These are phyloP conservation scores for Passalora sequoiae DNA, from an alignment of 2,329 filamentous ascomycete genomes.

Conservation along the genomic window DNA sequence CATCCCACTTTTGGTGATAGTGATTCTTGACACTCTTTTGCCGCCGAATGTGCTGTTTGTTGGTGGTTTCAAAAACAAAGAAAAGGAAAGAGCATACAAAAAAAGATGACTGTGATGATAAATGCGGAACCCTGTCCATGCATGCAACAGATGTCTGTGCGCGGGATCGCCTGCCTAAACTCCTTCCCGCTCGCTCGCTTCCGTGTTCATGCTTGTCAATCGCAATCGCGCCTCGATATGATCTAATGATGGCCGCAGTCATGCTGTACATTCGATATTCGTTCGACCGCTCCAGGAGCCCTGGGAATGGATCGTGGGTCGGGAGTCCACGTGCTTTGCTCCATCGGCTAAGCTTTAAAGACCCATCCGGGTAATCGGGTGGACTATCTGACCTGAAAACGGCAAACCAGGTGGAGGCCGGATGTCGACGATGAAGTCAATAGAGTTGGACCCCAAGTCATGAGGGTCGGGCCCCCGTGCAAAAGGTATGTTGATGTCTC, in stretches of 20 bases:
- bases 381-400: background rate
- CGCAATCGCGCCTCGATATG: background rate
- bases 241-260: background rate
- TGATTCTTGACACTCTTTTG: conserved; percentile 3
- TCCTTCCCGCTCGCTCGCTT: background rate
- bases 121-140: background rate
- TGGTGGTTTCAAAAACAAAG: background rate
- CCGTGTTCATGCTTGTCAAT: conserved; percentile 1
- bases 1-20: conserved; percentile 2
- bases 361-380: conserved; percentile 1
- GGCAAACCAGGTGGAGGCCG: background rate
- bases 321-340: no score
- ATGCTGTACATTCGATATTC: conserved; percentile 9
- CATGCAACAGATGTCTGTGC: background rate
- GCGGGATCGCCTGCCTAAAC: background rate
- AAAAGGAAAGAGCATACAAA: background rate
- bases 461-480: no score
- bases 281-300: conserved; percentile 1
- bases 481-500: no score
- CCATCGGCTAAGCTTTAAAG: conserved; percentile 8
- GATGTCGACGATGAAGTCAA: no score
- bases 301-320: no score
- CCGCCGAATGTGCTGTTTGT: conserved; percentile 2
- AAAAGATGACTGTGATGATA: background rate
- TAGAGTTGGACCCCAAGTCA: no score